Conservation (phyloP, 176 grass and related monocot genomes). For the Tillandsia leiboldiana region DNA sequence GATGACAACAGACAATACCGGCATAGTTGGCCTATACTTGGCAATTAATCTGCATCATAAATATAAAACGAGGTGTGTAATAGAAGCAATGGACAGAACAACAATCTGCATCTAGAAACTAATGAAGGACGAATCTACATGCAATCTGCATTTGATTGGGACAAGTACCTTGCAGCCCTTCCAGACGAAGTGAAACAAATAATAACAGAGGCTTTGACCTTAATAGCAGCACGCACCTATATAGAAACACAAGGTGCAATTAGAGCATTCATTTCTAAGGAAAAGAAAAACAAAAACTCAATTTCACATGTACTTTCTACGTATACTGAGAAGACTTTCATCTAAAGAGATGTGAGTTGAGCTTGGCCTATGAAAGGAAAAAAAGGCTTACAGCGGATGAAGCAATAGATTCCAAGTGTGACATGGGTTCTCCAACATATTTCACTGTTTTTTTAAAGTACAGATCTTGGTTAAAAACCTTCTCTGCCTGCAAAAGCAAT, state of each 20-base stretch:
- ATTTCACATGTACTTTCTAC: no score
- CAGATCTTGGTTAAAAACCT: conserved; percentile 97
- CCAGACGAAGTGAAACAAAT: conserved; percentile 97
- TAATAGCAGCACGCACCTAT: conserved; percentile 97
- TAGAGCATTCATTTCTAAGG: background rate
- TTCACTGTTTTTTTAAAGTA: conserved; percentile 97
- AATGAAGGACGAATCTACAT: background rate
- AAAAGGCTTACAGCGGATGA: conserved; percentile 62
- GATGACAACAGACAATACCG: conserved; percentile 97
- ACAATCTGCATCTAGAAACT: background rate
- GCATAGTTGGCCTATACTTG: conserved; percentile 98
- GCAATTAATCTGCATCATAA: conserved; percentile 63
- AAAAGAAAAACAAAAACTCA: no score
- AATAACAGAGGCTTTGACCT: conserved; percentile 94
- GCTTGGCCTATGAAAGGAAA: conserved; percentile 3
- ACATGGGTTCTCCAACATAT: conserved; percentile 92
- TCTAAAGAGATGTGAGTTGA: background rate
- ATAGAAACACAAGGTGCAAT: background rate
- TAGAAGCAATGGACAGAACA: no score
- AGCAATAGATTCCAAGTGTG: conserved; percentile 96
- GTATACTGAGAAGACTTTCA: no score
- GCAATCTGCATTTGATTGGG: conserved; percentile 3
- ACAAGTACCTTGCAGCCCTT: conserved; percentile 81
- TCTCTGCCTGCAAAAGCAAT: conserved; percentile 65
- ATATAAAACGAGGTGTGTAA: background rate